Base-by-base conservation (phyloP, 1,139 yeast genomes). In the Suhomyces guaymorum region DNA sequence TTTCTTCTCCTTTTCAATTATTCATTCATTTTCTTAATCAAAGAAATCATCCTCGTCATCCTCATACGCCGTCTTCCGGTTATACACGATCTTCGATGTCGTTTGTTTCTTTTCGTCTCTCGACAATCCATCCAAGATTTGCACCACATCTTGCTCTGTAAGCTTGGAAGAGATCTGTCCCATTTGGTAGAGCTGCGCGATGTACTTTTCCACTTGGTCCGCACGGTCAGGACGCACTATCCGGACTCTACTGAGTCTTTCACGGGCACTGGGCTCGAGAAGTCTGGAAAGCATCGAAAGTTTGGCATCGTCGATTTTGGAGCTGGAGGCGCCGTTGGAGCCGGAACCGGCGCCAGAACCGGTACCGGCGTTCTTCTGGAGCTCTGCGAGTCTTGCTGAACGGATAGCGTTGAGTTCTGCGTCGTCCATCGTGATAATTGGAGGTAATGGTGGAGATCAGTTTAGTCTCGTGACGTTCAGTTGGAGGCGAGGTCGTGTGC, bases 211-310 rank as follows among this genome's bases (percentile, higher is more conserved):
- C n/a, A 90, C 97, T 5, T 87, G 86, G 32, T 77, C 75, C 1
- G 96, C 97, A 35, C 97, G 71, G 39, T 92, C 97, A 2, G 95
- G 94, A 52, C 92, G 76, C 26, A 92, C 98, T 53, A 92, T 77
- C 28, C 90, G 71, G 19, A 92, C 95, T 40, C 98, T 71, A 22
- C 92, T 78, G 37, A 92, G 71, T 44, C 98, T 73, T 57, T 92
- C 97, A 34, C 95, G 73, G 1, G 97, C 98, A 33, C 75, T 78
- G 6, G 89, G 81, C 40, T 85, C 86, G 31, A 92, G 66, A 11
- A 87, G 73, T 47, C 85, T 90, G 4, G 87, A 74, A 37, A 90
- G 63, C 61, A 73, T 60, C 13, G 71, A 50, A 26, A 55, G 53
- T 31, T 61, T 62, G 42, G 57, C 61, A 25, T 66, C 71, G 37